A percentile compares a stretch with the other conserved stretches of the same genome.
These are phyloP conservation scores for Plasmodium coatneyi DNA, from an alignment of 169 alveolate species.

Conservation along the genomic window DNA sequence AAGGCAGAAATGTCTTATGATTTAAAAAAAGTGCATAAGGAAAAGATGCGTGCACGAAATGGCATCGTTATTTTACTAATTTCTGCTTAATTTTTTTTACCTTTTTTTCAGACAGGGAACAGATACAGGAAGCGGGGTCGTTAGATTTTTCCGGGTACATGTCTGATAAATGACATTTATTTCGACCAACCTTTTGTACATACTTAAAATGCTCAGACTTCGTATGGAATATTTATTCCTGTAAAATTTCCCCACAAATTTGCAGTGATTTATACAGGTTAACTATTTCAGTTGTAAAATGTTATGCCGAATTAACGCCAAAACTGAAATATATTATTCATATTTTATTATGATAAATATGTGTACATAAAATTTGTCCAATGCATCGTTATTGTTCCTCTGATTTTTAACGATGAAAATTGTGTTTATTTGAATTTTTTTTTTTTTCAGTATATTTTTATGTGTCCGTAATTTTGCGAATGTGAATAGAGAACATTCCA, in stretches of 20 bases:
- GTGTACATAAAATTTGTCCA: neutral
- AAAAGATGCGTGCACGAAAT: neutral
- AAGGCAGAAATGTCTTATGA: neutral
- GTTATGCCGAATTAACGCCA: neutral
- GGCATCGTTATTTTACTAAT: neutral
- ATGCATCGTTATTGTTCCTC: neutral
- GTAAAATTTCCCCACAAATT: neutral
- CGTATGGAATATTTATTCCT: neutral
- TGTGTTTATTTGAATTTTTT: constrained; percentile 18
- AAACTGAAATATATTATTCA: neutral
- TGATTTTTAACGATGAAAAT: neutral
- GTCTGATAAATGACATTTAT: constrained; percentile 7
- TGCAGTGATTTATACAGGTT: neutral
- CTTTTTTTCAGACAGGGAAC: constrained; percentile 45
- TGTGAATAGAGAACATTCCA: neutral
- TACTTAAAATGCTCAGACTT: neutral
- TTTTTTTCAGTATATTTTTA: constrained; percentile 1
- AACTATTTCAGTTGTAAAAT: neutral
- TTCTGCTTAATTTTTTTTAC: neutral
- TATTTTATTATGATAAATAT: constrained; percentile 4
- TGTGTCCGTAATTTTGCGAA: neutral
- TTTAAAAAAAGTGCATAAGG: neutral
- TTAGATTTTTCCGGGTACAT: constrained; percentile 6
- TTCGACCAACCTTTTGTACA: neutral
- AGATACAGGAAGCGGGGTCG: neutral